A percentile compares a stretch with the other conserved stretches of the same genome.
phyloP scores from a whole-genome alignment of 2,329 filamentous ascomycete species.

The Aspergillus sp. region DNA sequence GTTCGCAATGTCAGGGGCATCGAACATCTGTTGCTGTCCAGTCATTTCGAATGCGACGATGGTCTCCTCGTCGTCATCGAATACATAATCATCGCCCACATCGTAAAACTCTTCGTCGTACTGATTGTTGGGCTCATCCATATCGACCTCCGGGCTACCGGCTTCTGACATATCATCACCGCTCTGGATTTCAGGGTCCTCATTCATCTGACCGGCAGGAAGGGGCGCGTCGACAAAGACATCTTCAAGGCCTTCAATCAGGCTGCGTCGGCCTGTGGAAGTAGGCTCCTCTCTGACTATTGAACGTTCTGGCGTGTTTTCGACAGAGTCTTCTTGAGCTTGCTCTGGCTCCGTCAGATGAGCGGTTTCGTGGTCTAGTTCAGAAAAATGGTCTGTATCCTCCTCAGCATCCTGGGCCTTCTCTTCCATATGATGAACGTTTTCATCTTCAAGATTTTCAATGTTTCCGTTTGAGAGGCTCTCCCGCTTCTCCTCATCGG shows the following conservation, averaged over 20 bases:
- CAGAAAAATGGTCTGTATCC: not conserved
- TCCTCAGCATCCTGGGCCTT: not conserved
- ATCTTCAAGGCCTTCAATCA: constrained; percentile 18
- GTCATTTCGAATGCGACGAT: constrained; percentile 18
- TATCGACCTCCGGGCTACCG: not conserved
- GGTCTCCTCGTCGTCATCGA: constrained; percentile 21
- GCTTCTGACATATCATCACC: not conserved
- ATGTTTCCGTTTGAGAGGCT: not conserved
- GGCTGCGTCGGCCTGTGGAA: not conserved
- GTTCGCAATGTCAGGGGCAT: not conserved
- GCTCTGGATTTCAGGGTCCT: constrained; percentile 1
- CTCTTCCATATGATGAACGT: not conserved
- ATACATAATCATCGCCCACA: constrained; percentile 13
- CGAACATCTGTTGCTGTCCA: constrained; percentile 3
- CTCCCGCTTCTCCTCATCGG: not conserved
- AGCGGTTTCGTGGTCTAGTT: not conserved
- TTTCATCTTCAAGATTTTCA: not conserved
- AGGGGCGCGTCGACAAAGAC: constrained; percentile 15
- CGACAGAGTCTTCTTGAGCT: not conserved
- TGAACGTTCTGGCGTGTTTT: not conserved
- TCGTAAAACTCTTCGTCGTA: constrained; percentile 18
- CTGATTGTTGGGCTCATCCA: not conserved
- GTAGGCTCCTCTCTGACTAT: not conserved
- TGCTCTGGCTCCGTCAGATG: not conserved
- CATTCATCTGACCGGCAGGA: not conserved